These are phyloP conservation scores for Nicotiana tabacum DNA, from an alignment of 257 asterid genomes.

Conservation along the genomic window DNA sequence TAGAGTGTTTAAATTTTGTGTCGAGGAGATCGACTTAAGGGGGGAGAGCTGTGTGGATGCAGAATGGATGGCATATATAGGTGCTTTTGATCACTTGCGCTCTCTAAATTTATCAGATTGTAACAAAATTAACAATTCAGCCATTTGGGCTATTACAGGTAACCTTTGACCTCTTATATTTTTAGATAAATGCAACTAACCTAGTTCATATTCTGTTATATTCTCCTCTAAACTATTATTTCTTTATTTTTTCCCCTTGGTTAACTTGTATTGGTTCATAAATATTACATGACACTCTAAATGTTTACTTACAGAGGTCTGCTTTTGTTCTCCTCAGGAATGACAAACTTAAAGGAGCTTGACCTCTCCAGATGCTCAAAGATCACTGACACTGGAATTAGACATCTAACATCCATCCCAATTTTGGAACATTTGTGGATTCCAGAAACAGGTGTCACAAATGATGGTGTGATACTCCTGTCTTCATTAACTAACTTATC, in stretches of 20 bases:
- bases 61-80: slow-evolving; percentile 98
- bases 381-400: slow-evolving; percentile 72
- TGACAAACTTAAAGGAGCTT: slow-evolving; percentile 62
- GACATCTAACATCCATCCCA: slow-evolving; percentile 61
- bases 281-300: slow-evolving; percentile 1
- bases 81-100: slow-evolving; percentile 64
- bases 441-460: slow-evolving; percentile 75
- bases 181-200: background rate
- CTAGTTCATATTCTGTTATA: background rate
- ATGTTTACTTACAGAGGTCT: background rate
- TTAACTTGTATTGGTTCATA: background rate
- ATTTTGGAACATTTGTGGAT: slow-evolving; percentile 69
- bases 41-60: slow-evolving; percentile 76
- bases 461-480: slow-evolving; percentile 54
- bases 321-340: slow-evolving; percentile 43
- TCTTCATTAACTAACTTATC: slow-evolving; percentile 54
- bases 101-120: slow-evolving; percentile 69
- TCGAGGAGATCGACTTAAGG: slow-evolving; percentile 62
- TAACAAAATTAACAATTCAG: slow-evolving; percentile 64
- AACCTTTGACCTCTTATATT: background rate
- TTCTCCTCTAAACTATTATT: background rate
- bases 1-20: slow-evolving; percentile 75
- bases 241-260: background rate
- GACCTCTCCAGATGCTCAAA: slow-evolving; percentile 82
- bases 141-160: slow-evolving; percentile 87